Evolutionary conservation across 345 rosid species (phyloP), one percentile per base, ranked within the genome.

Genomic region (Sapria himalayana): DNA sequence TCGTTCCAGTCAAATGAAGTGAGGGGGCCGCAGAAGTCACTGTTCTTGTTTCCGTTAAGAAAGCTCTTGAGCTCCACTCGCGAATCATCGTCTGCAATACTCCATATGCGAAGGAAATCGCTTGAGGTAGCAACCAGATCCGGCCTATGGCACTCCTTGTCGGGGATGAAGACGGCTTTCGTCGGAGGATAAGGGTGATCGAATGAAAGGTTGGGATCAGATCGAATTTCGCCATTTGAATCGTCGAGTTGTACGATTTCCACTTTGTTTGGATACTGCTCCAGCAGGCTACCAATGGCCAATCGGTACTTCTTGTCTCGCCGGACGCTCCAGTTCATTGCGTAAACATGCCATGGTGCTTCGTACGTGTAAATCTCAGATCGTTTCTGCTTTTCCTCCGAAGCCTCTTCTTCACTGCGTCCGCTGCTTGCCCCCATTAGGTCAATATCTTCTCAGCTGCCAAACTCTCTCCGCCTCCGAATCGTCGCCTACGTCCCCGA

Each of bases 251-350:
- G 94, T 15, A 86, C 92, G 15, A 81, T 86, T 66, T 86, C 97
- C 24, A 86, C 85, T 5, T 79, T 71, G 66, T 86, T 86, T 0
- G 52, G 58, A 58, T 46, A 63, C 48, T 76, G 85, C 53, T 86
- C 97, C 37, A 86, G 80, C 43, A 78, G 74, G 61, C 85, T 73
- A 40, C 92, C 81, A 53, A 86, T 81, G 18, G 97, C 97, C 36
- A 86, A 80, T 0, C 97, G 85, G 59, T 81, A 86, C 57, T 81
- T 78, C 69, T 78, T 86, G 67, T 86, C 97, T 12, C 92, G 89
- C 48, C 97, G 94, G 54, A 86, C 97, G 51, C 94, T 81, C 94
- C 97, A 86, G 60, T 86, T 86, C 97, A 86, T 86, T 34, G 97
- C 94, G 70, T 81, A 86, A 57, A 86, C 74, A 63, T 74, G 85